Conservation (phyloP, 2,329 filamentous ascomycete genomes). For the Aspergillus candidus region DNA sequence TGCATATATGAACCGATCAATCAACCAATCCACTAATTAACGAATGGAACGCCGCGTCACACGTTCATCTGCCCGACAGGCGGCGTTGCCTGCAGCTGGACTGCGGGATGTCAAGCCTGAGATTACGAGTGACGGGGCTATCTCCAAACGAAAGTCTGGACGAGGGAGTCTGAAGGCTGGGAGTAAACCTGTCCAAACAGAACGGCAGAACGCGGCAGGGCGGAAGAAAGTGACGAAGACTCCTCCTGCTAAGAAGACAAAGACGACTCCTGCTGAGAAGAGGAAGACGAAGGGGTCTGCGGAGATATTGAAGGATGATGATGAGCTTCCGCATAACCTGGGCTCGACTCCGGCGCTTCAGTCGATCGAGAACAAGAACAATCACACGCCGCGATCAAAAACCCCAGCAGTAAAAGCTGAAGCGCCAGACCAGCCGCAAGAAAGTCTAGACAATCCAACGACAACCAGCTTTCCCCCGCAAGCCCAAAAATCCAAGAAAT, state of each 20-base stretch:
- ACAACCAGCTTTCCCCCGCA: constrained; percentile 7
- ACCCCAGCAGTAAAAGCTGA: neutral
- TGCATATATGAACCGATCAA: neutral
- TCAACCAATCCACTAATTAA: neutral
- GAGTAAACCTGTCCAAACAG: neutral
- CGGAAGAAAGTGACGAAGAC: constrained; percentile 13
- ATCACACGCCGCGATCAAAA: constrained; percentile 3
- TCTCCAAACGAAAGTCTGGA: neutral
- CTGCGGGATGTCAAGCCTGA: constrained; percentile 19
- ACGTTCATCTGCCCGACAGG: constrained; percentile 22
- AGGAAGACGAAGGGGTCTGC: constrained; percentile 11
- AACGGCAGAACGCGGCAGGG: neutral
- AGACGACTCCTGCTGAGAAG: too few species aligned
- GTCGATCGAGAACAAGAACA: neutral
- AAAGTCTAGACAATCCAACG: constrained; percentile 16
- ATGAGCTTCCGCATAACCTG: constrained; percentile 41
- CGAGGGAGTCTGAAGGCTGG: neutral
- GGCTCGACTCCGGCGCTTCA: neutral
- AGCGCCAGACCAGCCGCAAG: constrained; percentile 10
- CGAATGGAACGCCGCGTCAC: constrained; percentile 22
- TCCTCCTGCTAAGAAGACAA: constrained; percentile 23
- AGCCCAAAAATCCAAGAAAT: constrained; percentile 11
- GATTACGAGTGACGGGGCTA: constrained; percentile 31
- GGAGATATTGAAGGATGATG: constrained; percentile 15
- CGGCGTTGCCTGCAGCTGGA: constrained; percentile 13